Percentiles rank a stretch among this genome's conserved stretches.
phyloP scores from a whole-genome alignment of 1,284 basidiomycete species.

The Malassezia slooffiae region DNA sequence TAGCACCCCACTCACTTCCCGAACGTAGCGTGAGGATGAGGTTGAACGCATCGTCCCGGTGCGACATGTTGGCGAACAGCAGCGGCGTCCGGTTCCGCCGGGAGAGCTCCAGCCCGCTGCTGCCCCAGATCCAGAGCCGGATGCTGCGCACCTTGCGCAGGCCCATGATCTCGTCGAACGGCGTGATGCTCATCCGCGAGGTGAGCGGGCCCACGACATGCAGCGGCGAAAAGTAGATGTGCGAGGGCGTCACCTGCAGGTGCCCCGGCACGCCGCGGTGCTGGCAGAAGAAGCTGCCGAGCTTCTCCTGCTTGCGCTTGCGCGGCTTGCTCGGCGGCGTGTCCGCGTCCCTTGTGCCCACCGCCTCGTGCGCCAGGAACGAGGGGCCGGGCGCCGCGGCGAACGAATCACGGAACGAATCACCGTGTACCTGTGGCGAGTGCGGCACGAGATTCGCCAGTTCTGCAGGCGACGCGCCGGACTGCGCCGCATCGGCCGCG shows the following conservation, averaged over 20 bases:
- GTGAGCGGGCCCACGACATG: conserved; percentile 26
- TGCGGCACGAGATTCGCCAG: background rate
- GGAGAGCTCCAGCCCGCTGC: conserved; percentile 33
- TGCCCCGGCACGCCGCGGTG: conserved; percentile 40
- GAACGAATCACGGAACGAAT: no score
- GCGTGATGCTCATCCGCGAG: conserved; percentile 25
- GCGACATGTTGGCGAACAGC: conserved; percentile 33
- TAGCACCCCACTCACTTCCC: background rate
- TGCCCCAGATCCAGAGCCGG: conserved; percentile 34
- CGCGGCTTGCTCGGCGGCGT: background rate
- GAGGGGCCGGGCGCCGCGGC: no score
- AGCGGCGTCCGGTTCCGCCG: conserved; percentile 29
- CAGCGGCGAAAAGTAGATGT: conserved; percentile 37
- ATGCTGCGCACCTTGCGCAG: conserved; percentile 41
- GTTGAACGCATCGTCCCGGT: conserved; percentile 44
- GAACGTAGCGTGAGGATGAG: conserved; percentile 35
- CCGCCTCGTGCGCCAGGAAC: background rate
- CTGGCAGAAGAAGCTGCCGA: conserved; percentile 45
- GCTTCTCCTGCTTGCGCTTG: conserved; percentile 19
- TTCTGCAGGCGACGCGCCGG: background rate
- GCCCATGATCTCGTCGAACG: conserved; percentile 29
- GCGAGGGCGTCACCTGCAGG: conserved; percentile 33
- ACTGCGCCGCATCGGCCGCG: background rate
- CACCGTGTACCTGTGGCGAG: background rate
- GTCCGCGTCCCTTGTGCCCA: background rate